Percentiles rank a stretch among this genome's conserved stretches.
Evolutionary conservation across 768 basidiomycete species (phyloP).

Genomic region (Suillus brevipes): DNA sequence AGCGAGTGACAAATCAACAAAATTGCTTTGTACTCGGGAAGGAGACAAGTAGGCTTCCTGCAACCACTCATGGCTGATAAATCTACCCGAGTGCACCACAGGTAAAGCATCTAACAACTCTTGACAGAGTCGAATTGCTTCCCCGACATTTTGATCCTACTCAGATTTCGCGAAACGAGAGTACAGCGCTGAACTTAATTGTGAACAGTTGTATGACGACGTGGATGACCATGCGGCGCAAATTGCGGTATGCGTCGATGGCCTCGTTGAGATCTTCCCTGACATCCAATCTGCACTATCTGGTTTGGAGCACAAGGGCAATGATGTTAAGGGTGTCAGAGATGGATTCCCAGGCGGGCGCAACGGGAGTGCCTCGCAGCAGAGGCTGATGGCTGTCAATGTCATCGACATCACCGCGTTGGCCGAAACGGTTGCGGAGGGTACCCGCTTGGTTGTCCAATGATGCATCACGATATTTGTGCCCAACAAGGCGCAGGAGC

Average conservation of each 20-base stretch:
- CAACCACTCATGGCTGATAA: accelerated
- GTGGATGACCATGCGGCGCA: neutral
- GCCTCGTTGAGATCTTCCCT: neutral
- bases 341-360: neutral
- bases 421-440: neutral
- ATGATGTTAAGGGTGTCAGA: neutral
- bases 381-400: neutral
- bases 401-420: too few relatives aligned
- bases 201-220: accelerated
- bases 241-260: neutral
- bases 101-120: neutral
- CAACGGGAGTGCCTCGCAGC: neutral
- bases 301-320: neutral
- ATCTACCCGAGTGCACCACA: neutral
- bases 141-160: neutral
- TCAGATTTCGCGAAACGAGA: neutral
- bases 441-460: neutral
- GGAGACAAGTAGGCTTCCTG: neutral
- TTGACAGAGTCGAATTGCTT: neutral
- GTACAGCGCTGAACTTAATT: neutral
- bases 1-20: neutral
- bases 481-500: neutral
- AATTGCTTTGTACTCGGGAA: neutral
- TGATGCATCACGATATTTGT: accelerated
- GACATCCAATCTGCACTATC: neutral